Conservation (phyloP, 2,329 filamentous ascomycete genomes). For the Bipolaris sorokiniana region DNA sequence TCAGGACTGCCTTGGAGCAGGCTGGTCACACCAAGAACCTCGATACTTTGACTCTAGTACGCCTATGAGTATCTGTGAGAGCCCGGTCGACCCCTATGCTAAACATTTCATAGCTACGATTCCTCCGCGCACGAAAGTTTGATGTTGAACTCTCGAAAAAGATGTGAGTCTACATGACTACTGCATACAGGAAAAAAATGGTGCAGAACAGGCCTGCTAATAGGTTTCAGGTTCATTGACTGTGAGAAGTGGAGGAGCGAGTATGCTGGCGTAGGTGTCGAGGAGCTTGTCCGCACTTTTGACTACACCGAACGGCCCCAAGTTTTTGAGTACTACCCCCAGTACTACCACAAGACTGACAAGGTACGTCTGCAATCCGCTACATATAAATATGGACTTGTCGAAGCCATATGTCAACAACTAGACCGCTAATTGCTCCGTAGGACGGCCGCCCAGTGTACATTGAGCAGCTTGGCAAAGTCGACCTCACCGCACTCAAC, state of each 20-base stretch:
- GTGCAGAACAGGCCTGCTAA: conserved; percentile 28
- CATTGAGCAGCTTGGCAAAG: conserved; percentile 93
- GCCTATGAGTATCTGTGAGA: conserved; percentile 31
- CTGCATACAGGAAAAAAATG: not conserved
- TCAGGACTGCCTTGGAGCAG: conserved; percentile 83
- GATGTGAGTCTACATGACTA: conserved; percentile 68
- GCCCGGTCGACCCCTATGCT: conserved; percentile 19
- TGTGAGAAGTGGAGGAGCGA: conserved; percentile 90
- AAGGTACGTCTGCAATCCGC: conserved; percentile 57
- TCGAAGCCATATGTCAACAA: not conserved
- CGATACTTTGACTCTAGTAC: conserved; percentile 88
- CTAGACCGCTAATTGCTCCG: conserved; percentile 14
- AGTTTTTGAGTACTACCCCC: conserved; percentile 90
- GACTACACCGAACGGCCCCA: conserved; percentile 85
- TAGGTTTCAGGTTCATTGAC: conserved; percentile 76
- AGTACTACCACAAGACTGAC: conserved; percentile 98
- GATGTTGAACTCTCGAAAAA: conserved; percentile 81
- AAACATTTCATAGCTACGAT: conserved; percentile 69
- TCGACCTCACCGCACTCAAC: conserved; percentile 87
- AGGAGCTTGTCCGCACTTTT: conserved; percentile 79
- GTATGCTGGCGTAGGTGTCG: conserved; percentile 70
- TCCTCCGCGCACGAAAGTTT: conserved; percentile 94
- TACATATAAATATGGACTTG: not conserved
- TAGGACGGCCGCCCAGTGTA: conserved; percentile 96
- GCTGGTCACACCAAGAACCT: conserved; percentile 82